A percentile compares a stretch with the other conserved stretches of the same genome.
phyloP scores from a whole-genome alignment of 805 yeast species.

The Kodamaea nitidulidarum region DNA sequence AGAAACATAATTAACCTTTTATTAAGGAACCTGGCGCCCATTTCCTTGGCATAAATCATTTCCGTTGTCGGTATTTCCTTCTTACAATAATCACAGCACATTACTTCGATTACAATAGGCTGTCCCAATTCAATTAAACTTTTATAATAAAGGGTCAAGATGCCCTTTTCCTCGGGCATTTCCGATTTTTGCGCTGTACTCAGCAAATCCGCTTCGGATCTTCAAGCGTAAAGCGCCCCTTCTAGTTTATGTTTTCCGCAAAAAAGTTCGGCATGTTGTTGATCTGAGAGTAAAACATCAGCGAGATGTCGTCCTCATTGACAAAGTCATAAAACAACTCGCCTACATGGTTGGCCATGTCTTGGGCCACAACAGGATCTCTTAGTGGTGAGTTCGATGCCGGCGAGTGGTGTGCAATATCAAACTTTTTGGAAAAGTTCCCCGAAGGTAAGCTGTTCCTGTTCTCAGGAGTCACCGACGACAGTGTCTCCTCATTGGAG shows the following conservation, averaged over 20 bases:
- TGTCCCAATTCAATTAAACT: no score
- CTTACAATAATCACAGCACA: no score
- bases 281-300: conserved; percentile 23
- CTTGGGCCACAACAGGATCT: neutral
- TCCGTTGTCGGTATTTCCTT: no score
- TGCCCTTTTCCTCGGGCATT: no score
- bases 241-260: conserved; percentile 19
- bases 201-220: no score
- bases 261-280: conserved; percentile 35
- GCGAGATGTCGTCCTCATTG: conserved; percentile 20
- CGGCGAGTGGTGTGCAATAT: neutral
- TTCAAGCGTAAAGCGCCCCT: neutral
- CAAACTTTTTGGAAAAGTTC: neutral
- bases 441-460: neutral
- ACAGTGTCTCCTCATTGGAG: neutral
- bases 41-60: no score
- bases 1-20: no score
- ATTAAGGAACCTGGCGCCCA: no score
- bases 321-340: conserved; percentile 13
- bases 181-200: no score
- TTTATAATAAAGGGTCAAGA: no score
- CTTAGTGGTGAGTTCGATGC: neutral
- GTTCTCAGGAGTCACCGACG: neutral
- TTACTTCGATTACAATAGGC: no score
- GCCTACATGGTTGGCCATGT: neutral